A percentile compares a stretch with the other conserved stretches of the same genome.
These are phyloP conservation scores for Solanum chacoense DNA, from an alignment of 305 asterid genomes.

Conservation along the genomic window DNA sequence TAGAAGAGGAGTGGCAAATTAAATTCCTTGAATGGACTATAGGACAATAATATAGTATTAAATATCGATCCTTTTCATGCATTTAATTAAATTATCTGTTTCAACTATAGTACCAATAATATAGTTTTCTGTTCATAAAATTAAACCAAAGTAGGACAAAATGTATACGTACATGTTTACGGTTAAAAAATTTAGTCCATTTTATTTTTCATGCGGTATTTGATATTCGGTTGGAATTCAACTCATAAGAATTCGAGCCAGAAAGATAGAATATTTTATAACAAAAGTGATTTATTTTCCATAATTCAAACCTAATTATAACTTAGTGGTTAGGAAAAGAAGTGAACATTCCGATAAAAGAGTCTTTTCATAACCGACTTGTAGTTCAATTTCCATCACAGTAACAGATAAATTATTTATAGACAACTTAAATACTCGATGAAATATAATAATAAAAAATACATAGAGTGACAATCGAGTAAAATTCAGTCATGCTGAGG, in stretches of 20 bases:
- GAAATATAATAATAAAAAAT: not conserved
- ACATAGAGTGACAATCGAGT: not conserved
- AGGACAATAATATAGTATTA: not conserved
- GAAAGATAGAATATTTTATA: not conserved
- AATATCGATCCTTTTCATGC: not conserved
- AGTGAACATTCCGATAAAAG: not conserved
- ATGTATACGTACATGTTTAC: too few species aligned
- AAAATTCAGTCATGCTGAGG: not conserved
- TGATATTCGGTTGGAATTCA: not conserved
- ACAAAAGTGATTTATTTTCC: not conserved
- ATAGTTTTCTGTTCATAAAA: not conserved
- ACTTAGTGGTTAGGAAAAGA: not conserved
- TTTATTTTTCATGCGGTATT: fast-evolving
- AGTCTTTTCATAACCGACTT: fast-evolving
- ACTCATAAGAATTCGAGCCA: not conserved
- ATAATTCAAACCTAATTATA: not conserved
- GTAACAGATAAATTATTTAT: fast-evolving
- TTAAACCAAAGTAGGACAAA: not conserved
- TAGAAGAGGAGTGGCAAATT: not conserved
- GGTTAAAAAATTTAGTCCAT: not conserved
- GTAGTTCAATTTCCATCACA: not conserved
- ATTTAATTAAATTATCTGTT: not conserved
- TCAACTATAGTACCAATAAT: not conserved
- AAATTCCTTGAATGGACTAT: not conserved
- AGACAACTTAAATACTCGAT: not conserved